phyloP scores from a whole-genome alignment of 805 yeast genomes.

The Cyberlindnera nakhonratchasimensis region DNA sequence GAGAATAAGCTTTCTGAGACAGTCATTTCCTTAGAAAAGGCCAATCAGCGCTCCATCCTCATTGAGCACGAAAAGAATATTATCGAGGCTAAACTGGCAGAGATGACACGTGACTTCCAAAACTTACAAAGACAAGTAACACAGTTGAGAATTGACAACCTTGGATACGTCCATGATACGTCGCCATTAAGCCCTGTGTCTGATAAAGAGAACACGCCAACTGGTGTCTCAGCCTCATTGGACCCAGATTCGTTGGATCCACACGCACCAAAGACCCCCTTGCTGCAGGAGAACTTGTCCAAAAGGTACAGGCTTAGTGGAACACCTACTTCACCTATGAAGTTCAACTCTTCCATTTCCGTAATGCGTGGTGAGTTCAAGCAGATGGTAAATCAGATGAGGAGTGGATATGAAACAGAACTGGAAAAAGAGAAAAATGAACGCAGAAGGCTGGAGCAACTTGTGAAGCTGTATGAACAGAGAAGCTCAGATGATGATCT shows the following conservation, averaged over 20 bases:
- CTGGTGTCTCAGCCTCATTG: constrained; percentile 23
- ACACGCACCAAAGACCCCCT: constrained; percentile 24
- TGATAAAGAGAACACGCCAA: constrained; percentile 23
- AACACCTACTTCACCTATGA: constrained; percentile 22
- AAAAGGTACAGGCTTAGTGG: constrained; percentile 3
- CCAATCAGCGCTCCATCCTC: constrained; percentile 34
- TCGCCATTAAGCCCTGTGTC: constrained; percentile 11
- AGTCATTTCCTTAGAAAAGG: constrained; percentile 35
- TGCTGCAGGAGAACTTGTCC: constrained; percentile 19
- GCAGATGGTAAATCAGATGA: constrained; percentile 58
- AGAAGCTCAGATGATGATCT: constrained; percentile 15
- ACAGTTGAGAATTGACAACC: constrained; percentile 31
- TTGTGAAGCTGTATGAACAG: constrained; percentile 33
- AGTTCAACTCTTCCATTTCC: constrained; percentile 40
- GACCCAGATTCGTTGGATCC: constrained; percentile 3
- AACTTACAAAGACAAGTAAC: constrained; percentile 45
- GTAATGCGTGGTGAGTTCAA: constrained; percentile 67
- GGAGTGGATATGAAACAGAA: constrained; percentile 57
- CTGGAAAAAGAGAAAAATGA: constrained; percentile 52
- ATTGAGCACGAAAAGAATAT: constrained; percentile 36
- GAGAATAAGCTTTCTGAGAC: constrained; percentile 48
- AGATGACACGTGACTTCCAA: constrained; percentile 39
- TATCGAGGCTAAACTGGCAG: constrained; percentile 28
- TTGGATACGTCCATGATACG: constrained; percentile 20
- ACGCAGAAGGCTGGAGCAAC: constrained; percentile 42